A percentile compares a stretch with the other conserved stretches of the same genome.
Conservation (phyloP, 2,329 filamentous ascomycete species). For the Aspergillus glaucus region DNA sequence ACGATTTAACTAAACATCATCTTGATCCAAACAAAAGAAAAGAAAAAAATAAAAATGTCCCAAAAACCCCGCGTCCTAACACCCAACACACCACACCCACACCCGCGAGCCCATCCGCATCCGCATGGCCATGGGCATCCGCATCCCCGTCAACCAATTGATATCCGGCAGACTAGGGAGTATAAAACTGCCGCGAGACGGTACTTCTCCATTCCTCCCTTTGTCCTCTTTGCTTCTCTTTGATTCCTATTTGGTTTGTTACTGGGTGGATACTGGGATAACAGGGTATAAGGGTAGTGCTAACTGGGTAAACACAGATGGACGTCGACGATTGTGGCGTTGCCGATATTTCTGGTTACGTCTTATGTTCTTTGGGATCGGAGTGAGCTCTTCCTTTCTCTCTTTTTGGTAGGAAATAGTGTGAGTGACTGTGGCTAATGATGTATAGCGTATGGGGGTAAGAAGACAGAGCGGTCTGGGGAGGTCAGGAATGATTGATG, state of each 20-base stretch:
- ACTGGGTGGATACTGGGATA: neutral
- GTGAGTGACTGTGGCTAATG: neutral
- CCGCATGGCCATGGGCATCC: conserved; percentile 1
- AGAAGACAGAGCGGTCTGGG: neutral
- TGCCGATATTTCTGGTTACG: conserved; percentile 27
- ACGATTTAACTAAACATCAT: neutral
- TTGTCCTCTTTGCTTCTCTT: neutral
- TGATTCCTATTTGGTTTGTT: too few species aligned
- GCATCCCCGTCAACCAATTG: conserved; percentile 13
- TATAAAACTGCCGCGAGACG: conserved; percentile 34
- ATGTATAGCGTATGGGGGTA: conserved; percentile 19
- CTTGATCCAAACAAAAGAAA: neutral
- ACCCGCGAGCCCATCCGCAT: conserved; percentile 6
- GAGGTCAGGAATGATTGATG: neutral
- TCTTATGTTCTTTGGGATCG: conserved; percentile 29
- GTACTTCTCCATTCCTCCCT: conserved; percentile 13
- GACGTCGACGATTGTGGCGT: conserved; percentile 26
- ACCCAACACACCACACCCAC: conserved; percentile 1
- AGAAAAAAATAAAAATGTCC: conserved; percentile 3
- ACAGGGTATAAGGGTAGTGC: neutral
- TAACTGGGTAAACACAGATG: conserved; percentile 17
- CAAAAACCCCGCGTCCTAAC: conserved; percentile 13
- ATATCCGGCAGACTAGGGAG: conserved; percentile 37
- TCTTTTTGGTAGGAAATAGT: too few species aligned
- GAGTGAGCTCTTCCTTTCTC: conserved; percentile 14